Evolutionary conservation across 805 yeast species (phyloP), one percentile per base, ranked within the genome.

Genomic region (Metschnikowia sp.): DNA sequence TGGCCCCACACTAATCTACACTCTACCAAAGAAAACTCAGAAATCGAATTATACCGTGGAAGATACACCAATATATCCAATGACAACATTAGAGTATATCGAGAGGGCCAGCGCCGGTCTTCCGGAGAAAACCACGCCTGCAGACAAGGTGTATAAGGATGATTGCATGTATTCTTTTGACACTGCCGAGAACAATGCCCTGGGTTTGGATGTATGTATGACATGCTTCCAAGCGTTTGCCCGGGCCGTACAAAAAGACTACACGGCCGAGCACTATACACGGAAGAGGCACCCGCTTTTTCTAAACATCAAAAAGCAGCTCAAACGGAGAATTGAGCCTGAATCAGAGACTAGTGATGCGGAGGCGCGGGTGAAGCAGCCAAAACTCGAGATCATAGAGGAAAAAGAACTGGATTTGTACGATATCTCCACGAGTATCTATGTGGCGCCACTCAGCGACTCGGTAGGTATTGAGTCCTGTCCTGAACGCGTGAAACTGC

Each of bases 161-260:
- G 97, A 90, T 55, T 91, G 97, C 62, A 86, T 86, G 70, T 92
- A 79, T 66, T 85, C 91, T 44, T 92, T 86, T 60, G 92, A 83
- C 51, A 81, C 88, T 0, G 79, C 88, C 34, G 76, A 70, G 44
- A 68, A 75, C 43, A 67, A 68, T 10, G 54, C 49, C 4, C 44
- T 62, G 7, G 95, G 95, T 0, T 63, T 92, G 13, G 91, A 86
- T 58, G 79, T 91, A 11, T 91, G 97, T 53, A 69, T 94, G 42
- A 56, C 68, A 2, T 84, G 96, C 55, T 88, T 78, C 64, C 86
- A 85, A 45, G 81, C 89, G 6, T 87, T 86, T 42, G 79, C 86
- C 41, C 70, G 82, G 42, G 53, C 63, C 9, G 55, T 59, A 2
- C 58, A 57, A 30, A 49, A 52, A 39, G 70, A 78, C 53, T 89